Conservation (phyloP, 1,284 basidiomycete genomes). For the Ceratobasidium sp. region DNA sequence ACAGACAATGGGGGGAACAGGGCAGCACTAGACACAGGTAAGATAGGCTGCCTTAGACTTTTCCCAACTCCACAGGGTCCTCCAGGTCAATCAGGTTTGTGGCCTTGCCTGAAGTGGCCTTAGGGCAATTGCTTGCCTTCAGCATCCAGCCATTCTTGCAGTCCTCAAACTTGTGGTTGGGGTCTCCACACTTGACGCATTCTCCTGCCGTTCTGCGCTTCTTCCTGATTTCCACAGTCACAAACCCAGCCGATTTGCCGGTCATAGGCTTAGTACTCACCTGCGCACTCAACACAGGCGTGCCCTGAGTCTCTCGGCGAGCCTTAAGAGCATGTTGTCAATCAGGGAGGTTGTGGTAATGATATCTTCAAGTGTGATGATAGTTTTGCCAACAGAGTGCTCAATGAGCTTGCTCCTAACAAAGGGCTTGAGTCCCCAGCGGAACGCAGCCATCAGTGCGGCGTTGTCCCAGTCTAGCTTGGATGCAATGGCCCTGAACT, state of each 20-base stretch:
- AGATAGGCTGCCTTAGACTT: slow-evolving; percentile 15
- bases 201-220: not conserved
- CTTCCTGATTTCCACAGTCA: not conserved
- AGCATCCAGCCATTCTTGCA: not conserved
- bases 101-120: not conserved
- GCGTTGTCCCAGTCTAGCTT: not conserved
- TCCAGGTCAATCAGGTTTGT: not conserved
- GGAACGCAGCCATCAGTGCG: not conserved
- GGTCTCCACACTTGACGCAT: not conserved
- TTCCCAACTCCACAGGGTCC: not conserved
- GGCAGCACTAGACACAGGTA: slow-evolving; percentile 3
- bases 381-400: not conserved
- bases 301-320: not conserved
- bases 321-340: slow-evolving; percentile 16
- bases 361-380: not conserved
- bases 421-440: not conserved
- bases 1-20: not conserved
- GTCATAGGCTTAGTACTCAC: not conserved
- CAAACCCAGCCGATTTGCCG: not conserved
- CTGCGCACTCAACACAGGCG: not conserved
- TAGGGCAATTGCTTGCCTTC: not conserved
- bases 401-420: slow-evolving; percentile 14
- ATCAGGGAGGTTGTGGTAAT: not conserved
- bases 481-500: not conserved
- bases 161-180: not conserved